These are phyloP conservation scores for Passalora sequoiae DNA, from an alignment of 2,329 filamentous ascomycete genomes.

Conservation along the genomic window DNA sequence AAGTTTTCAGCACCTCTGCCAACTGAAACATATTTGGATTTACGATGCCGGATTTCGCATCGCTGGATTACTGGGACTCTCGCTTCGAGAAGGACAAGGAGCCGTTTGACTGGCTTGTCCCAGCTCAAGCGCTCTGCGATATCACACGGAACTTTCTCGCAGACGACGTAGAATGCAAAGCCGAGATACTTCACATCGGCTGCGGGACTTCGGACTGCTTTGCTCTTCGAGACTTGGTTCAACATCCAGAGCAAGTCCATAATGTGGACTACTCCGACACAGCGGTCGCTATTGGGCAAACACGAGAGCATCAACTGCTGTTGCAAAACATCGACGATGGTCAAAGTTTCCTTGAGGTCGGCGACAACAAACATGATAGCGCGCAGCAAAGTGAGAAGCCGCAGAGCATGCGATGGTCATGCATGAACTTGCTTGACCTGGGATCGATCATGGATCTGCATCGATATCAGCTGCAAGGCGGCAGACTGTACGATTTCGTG, in stretches of 20 bases:
- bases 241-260: constrained; percentile 18
- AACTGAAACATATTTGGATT: too few relatives aligned
- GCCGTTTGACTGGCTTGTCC: constrained; percentile 22
- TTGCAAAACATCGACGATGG: constrained; percentile 5
- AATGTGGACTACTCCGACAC: constrained; percentile 22
- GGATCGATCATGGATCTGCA: constrained; percentile 16
- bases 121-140: constrained; percentile 14
- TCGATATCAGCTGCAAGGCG: constrained; percentile 3
- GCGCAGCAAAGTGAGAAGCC: constrained; percentile 12
- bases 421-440: constrained; percentile 18
- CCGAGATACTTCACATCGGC: constrained; percentile 20
- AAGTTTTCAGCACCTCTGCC: neutral
- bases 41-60: constrained; percentile 22
- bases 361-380: constrained; percentile 18
- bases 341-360: neutral
- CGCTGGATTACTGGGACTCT: constrained; percentile 21
- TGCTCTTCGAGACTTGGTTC: constrained; percentile 15
- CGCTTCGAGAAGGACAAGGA: constrained; percentile 17
- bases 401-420: constrained; percentile 18
- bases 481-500: constrained; percentile 18
- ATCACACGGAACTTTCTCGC: constrained; percentile 18
- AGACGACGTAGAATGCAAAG: constrained; percentile 8
- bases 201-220: constrained; percentile 19
- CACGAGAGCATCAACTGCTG: constrained; percentile 19
- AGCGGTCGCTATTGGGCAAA: constrained; percentile 16